A percentile compares a stretch with the other conserved stretches of the same genome.
Evolutionary conservation across 768 basidiomycete genomes (phyloP).

Genomic region (Roridomyces roridus): DNA sequence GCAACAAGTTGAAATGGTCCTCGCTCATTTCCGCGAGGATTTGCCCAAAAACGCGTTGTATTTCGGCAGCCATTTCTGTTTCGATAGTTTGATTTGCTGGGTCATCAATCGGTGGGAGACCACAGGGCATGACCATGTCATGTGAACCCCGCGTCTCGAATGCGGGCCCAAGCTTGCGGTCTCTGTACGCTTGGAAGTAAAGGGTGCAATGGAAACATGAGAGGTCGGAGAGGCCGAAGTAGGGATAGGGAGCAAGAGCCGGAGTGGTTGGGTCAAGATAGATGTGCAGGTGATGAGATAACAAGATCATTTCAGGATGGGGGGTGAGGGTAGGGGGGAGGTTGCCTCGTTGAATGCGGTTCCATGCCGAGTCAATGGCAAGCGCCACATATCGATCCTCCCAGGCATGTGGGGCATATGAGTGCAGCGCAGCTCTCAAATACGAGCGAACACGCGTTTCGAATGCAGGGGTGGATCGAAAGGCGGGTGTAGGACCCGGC

Average conservation of each 20-base stretch:
- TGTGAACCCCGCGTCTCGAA: constrained; percentile 13
- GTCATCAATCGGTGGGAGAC: constrained; percentile 1
- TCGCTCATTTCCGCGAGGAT: constrained; percentile 9
- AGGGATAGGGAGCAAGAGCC: constrained; percentile 6
- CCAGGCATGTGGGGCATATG: neutral
- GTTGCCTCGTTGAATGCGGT: constrained; percentile 1
- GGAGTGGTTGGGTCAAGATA: constrained; percentile 1
- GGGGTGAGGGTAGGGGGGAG: constrained; percentile 7
- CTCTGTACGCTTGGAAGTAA: constrained; percentile 14
- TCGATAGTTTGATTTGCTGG: constrained; percentile 2
- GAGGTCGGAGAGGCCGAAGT: constrained; percentile 11
- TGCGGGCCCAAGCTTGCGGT: constrained; percentile 8
- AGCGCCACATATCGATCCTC: neutral
- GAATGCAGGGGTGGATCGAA: constrained; percentile 2
- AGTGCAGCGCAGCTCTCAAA: constrained; percentile 1
- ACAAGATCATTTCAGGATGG: constrained; percentile 10
- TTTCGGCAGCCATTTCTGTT: constrained; percentile 8
- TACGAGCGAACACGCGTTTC: constrained; percentile 11
- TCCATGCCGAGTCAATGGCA: constrained; percentile 7
- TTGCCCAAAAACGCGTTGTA: constrained; percentile 4
- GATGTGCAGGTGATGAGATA: constrained; percentile 10
- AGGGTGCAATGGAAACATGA: constrained; percentile 16
- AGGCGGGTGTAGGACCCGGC: neutral
- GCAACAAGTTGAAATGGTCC: no score
- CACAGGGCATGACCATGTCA: constrained; percentile 3